These are phyloP conservation scores for Fusarium cicatricum DNA, from an alignment of 2,329 filamentous ascomycete genomes.

Conservation along the genomic window DNA sequence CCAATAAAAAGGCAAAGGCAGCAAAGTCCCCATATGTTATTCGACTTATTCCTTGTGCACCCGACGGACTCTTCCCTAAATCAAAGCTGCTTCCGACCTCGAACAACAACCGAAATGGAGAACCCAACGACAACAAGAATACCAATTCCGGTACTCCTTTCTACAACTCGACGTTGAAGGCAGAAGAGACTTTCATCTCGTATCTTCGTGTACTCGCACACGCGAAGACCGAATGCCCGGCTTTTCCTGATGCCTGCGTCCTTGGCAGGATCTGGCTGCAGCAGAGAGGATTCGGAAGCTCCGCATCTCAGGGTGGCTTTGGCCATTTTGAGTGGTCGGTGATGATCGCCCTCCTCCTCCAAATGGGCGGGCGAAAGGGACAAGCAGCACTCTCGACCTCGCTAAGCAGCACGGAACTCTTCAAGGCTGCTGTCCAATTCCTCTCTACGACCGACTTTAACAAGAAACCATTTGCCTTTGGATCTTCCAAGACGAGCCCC, in stretches of 20 bases:
- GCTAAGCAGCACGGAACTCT: conserved; percentile 90
- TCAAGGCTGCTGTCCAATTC: conserved; percentile 93
- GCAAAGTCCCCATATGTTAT: conserved; percentile 63
- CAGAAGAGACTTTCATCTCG: conserved; percentile 75
- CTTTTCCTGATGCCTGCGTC: conserved; percentile 84
- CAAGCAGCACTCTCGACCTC: conserved; percentile 77
- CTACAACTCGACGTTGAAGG: conserved; percentile 87
- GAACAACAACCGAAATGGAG: conserved; percentile 72
- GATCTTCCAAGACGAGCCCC: conserved; percentile 41
- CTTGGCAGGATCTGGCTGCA: conserved; percentile 89
- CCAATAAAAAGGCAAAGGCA: conserved; percentile 38
- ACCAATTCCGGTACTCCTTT: conserved; percentile 70
- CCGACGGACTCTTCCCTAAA: conserved; percentile 73
- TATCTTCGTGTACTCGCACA: conserved; percentile 80
- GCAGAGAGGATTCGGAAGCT: conserved; percentile 81
- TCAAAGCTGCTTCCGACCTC: conserved; percentile 75
- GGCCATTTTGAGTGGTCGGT: conserved; percentile 91
- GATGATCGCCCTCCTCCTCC: conserved; percentile 81
- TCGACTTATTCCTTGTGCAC: conserved; percentile 78
- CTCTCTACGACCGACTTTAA: conserved; percentile 76
- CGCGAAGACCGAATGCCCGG: conserved; percentile 72
- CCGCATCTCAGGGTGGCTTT: conserved; percentile 81
- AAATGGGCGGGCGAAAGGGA: conserved; percentile 77
- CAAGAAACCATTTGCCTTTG: conserved; percentile 69
- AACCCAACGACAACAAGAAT: conserved; percentile 54